Evolutionary conservation across 176 grass and related monocot genomes (phyloP).

Genomic region (Hyparrhenia diplandra): DNA sequence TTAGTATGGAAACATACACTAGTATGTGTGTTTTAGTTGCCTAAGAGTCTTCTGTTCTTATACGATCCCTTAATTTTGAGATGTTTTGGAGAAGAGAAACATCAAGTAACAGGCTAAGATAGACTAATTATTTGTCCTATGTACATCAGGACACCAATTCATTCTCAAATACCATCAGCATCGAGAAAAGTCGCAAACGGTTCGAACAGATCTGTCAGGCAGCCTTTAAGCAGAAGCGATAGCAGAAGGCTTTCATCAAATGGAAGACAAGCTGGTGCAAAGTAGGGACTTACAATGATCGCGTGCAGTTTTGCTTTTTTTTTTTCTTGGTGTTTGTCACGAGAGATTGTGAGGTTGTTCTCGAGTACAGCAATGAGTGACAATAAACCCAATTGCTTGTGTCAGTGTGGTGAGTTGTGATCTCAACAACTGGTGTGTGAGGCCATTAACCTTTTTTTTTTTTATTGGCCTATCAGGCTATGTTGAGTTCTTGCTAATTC

Average conservation of each 20-base stretch:
- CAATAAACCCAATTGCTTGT: constrained; percentile 84
- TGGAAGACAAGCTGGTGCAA: constrained; percentile 58
- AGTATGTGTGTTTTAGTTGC: background rate
- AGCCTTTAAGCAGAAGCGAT: constrained; percentile 42
- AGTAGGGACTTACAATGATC: constrained; percentile 53
- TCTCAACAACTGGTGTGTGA: constrained; percentile 56
- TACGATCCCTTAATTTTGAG: background rate
- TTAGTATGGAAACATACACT: background rate
- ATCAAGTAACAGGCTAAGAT: too few relatives aligned
- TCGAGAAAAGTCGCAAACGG: constrained; percentile 74
- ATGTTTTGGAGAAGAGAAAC: too few relatives aligned
- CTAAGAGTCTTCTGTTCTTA: background rate
- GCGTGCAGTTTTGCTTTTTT: constrained; percentile 47
- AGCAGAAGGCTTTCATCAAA: constrained; percentile 75
- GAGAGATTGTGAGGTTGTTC: constrained; percentile 47
- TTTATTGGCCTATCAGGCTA: constrained; percentile 50
- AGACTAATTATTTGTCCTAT: too few relatives aligned
- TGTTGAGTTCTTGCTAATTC: constrained; percentile 60
- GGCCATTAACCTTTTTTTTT: constrained; percentile 63
- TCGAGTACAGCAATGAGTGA: constrained; percentile 63
- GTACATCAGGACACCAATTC: too few relatives aligned
- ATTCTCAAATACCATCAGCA: too few relatives aligned
- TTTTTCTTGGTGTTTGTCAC: constrained; percentile 40
- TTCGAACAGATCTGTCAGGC: constrained; percentile 59
- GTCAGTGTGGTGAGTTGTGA: constrained; percentile 62